Evolutionary conservation across 202 grass and related monocot genomes (phyloP), one percentile per base, ranked within the genome.

Genomic region (Saccharum hybrid): DNA sequence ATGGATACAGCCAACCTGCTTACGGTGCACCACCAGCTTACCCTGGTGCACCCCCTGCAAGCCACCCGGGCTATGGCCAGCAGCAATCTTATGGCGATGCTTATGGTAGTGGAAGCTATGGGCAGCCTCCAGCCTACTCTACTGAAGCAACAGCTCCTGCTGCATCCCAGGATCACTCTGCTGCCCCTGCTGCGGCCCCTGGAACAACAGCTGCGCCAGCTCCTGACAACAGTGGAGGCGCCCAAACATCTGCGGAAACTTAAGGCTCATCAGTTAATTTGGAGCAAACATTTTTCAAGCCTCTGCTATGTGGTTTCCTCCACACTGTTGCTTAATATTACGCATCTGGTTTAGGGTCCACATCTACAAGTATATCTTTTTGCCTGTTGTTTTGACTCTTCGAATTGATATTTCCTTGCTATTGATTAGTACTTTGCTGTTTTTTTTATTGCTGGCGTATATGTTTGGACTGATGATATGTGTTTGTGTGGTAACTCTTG

Each of bases 101-200:
- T 70, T 94, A 92, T 79, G 90, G 79, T 23, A 86, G 70, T 69
- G 88, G 86, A 80, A 84, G 61, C 46, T 96, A 96, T 30, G 87
- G 83, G 10, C 93, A 96, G 74, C 80, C 86, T 60, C 68, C 77
- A 2, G 49, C 71, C 0, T 93, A 90, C 87, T 85, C 90, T 82
- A 85, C 87, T 86, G 93, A 96, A 82, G 69, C 74, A 81, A 13
- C 85, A 51, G 12, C 92, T 62, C 41, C 80, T 38, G 67, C 68
- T 82, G 28, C 51, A 0, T 59, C 82, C 3, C 86, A 86, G 64
- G 83, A 91, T 75, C 90, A 83, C 59, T 80, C 86, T 36, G 59
- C 82, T 0, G 68, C 83, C 63, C 52, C 83, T 66, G 72, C 28
- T 1, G 71, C 26, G 0, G 59, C 71, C 34, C 56, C 68, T 5